Evolutionary conservation across 495 filamentous ascomycete genomes (phyloP).

Genomic region (Penicillium pulvis): DNA sequence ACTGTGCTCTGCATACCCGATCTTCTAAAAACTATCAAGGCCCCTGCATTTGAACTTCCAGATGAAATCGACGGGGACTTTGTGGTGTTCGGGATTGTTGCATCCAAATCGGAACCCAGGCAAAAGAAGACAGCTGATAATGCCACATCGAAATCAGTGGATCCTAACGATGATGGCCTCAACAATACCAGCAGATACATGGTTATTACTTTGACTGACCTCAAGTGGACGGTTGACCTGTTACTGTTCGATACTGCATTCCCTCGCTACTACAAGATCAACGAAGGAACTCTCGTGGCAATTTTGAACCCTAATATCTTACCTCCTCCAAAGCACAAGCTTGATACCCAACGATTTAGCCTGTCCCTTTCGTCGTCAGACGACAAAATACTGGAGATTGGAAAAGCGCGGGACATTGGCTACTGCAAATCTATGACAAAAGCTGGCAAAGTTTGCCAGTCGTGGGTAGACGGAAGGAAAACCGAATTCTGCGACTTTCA

Average conservation of each 20-base stretch:
- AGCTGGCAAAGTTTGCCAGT: slow-evolving; percentile 76
- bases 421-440: slow-evolving; percentile 85
- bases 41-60: slow-evolving; percentile 81
- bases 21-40: slow-evolving; percentile 76
- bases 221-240: slow-evolving; percentile 88
- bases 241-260: slow-evolving; percentile 93
- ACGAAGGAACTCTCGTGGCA: slow-evolving; percentile 82
- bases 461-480: slow-evolving; percentile 84
- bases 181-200: slow-evolving; percentile 79
- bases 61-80: slow-evolving; percentile 85
- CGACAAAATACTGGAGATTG: slow-evolving; percentile 89
- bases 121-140: slow-evolving; percentile 60
- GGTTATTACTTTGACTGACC: slow-evolving; percentile 82
- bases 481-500: slow-evolving; percentile 95
- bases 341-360: slow-evolving; percentile 79
- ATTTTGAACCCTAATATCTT: slow-evolving; percentile 93
- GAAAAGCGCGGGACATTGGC: slow-evolving; percentile 79
- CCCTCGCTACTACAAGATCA: slow-evolving; percentile 86
- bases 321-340: slow-evolving; percentile 71
- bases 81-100: slow-evolving; percentile 84
- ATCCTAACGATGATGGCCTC: slow-evolving; percentile 55
- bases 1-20: slow-evolving; percentile 78
- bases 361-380: slow-evolving; percentile 79
- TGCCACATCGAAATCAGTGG: slow-evolving; percentile 39
- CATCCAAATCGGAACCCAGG: slow-evolving; percentile 79